Base-by-base conservation (phyloP, 768 basidiomycete species). In the Rhodotorula taiwanensis region DNA sequence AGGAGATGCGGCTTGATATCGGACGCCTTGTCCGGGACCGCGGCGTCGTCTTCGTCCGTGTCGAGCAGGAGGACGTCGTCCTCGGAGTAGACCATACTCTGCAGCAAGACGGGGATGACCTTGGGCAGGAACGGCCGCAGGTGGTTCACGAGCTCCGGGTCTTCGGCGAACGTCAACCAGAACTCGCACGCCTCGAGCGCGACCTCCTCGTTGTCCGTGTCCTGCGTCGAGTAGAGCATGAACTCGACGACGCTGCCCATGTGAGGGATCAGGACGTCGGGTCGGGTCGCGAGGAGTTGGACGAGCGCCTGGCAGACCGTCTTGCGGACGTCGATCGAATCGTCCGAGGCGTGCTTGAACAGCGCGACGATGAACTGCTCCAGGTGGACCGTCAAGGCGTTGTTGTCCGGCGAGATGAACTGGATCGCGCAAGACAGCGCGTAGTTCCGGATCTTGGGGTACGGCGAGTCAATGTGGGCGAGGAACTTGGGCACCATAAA, bases 181-280 rank as follows among this genome's bases (percentile, higher is more conserved):
- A 99, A 99, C 80, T 99, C 95, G 81, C 93, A 95, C 28, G 95
- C 95, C 78, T 99, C 95, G 52, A 99, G 81, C 4, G 94, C 92
- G 56, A 78, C 94, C 66, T 86, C 87, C 77, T 97, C 93, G 75
- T 97, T 91, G 78, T 88, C 88, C 80, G 49, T 55, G 42, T 65
- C 63, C 77, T 93, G 92, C 20, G 91, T 97, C 31, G 91, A 94
- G 78, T 92, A 98, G 43, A 98, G 81, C 90, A 99, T 98, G 77
- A 95, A 99, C 75, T 95, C 91, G 31, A 94, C 92, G 45, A 99
- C 95, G 70, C 90, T 91, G 28, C 79, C 75, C 82, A 99, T 89
- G 75, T 97, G 91, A 1, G 94, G 95, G 80, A 98, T 86, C 69
- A 99, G 84, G 76, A 94, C 94, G 76, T 95, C 92, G 2, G 95